phyloP scores from a whole-genome alignment of 176 grass and related monocot genomes.

The Pharus latifolius region DNA sequence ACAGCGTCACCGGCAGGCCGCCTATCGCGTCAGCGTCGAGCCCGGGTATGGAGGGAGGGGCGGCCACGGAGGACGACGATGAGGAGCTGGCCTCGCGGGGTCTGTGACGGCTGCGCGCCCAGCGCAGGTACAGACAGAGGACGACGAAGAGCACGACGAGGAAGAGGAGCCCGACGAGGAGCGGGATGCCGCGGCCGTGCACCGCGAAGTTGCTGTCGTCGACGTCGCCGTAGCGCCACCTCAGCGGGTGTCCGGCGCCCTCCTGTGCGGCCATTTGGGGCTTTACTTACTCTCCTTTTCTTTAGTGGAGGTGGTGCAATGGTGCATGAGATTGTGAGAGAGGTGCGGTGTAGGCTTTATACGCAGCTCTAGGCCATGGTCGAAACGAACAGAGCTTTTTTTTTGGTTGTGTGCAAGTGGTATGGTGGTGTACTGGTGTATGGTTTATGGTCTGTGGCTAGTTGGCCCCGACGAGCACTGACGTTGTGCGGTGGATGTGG shows the following conservation, averaged over 20 bases:
- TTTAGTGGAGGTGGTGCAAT: background rate
- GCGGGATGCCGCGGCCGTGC: conserved; percentile 23
- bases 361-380: too few relatives aligned
- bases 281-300: background rate
- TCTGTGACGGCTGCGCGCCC: conserved; percentile 15
- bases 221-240: conserved; percentile 42
- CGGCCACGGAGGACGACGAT: background rate
- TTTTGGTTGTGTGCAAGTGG: too few relatives aligned
- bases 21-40: conserved; percentile 39
- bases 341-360: background rate
- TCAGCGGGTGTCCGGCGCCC: background rate
- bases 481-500: too few relatives aligned
- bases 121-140: conserved; percentile 34
- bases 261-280: conserved; percentile 43
- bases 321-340: background rate
- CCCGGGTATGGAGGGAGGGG: background rate
- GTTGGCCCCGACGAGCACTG: too few relatives aligned
- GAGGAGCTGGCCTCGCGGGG: background rate
- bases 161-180: conserved; percentile 21
- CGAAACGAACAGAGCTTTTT: too few relatives aligned
- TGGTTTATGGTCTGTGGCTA: too few relatives aligned
- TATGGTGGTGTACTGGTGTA: too few relatives aligned
- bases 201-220: conserved; percentile 47
- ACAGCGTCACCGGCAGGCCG: conserved; percentile 31
- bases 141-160: conserved; percentile 20